These are phyloP conservation scores for Aspergillus sp. DNA, from an alignment of 2,329 filamentous ascomycete species.

Conservation along the genomic window DNA sequence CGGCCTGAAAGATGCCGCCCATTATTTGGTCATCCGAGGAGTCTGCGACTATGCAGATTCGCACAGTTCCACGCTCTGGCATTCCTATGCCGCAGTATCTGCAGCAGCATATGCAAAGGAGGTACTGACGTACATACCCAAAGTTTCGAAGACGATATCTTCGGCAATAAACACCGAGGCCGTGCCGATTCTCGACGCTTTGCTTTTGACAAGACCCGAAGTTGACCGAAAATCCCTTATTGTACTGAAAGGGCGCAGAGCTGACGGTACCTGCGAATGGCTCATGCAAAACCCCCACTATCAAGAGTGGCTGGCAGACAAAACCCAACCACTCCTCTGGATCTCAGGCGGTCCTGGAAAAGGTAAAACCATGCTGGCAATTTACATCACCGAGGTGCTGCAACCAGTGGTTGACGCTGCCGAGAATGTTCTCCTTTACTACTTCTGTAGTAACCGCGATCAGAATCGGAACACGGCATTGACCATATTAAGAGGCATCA, in stretches of 20 bases:
- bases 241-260: constrained; percentile 21
- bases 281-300: constrained; percentile 16
- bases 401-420: constrained; percentile 12
- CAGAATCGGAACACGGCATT: constrained; percentile 21
- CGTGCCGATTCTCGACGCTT: constrained; percentile 16
- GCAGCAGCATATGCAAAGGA: constrained; percentile 6
- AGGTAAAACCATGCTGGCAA: constrained; percentile 28
- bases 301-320: constrained; percentile 16
- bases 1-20: not conserved
- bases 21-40: constrained; percentile 9
- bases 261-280: constrained; percentile 25
- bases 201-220: constrained; percentile 22
- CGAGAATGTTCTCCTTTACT: constrained; percentile 20
- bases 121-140: constrained; percentile 9
- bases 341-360: constrained; percentile 27
- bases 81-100: not conserved
- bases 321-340: constrained; percentile 20
- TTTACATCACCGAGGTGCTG: constrained; percentile 23
- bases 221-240: constrained; percentile 25
- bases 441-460: constrained; percentile 26
- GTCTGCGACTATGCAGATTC: constrained; percentile 9
- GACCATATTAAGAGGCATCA: constrained; percentile 18
- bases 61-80: constrained; percentile 7
- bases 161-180: constrained; percentile 10
- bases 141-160: constrained; percentile 8